Conservation (phyloP, 148 eudicot species). For the Amaranthus hypochondriacus region DNA sequence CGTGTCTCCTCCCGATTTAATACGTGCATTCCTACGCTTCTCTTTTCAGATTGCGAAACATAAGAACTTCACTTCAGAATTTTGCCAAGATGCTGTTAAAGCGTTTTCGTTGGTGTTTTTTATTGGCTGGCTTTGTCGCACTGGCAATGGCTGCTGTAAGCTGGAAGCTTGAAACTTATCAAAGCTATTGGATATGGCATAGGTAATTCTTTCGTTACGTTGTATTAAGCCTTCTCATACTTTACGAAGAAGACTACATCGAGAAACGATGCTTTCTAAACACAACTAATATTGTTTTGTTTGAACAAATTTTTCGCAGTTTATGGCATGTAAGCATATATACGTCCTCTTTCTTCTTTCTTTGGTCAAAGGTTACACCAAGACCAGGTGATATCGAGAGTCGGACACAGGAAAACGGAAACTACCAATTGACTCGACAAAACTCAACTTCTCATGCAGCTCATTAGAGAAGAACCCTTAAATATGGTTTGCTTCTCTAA, state of each 20-base stretch:
- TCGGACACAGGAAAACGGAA: conserved; percentile 24
- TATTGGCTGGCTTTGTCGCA: conserved; percentile 58
- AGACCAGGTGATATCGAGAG: conserved; percentile 25
- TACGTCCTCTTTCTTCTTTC: conserved; percentile 82
- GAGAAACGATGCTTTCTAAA: neutral
- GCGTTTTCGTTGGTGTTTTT: conserved; percentile 67
- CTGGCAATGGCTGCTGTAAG: conserved; percentile 72
- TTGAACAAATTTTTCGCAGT: conserved; percentile 38
- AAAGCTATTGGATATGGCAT: conserved; percentile 94
- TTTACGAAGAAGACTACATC: neutral
- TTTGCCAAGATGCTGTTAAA: conserved; percentile 42
- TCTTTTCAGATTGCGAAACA: conserved; percentile 51
- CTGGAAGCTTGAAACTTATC: conserved; percentile 73
- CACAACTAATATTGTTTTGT: conserved; percentile 3
- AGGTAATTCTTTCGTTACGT: conserved; percentile 41
- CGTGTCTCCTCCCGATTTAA: neutral
- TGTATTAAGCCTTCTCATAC: neutral
- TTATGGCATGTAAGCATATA: conserved; percentile 85
- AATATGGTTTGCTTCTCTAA: neutral
- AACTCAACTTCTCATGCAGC: conserved; percentile 43
- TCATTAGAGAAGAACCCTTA: conserved; percentile 4
- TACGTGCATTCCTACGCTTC: neutral
- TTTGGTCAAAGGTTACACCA: conserved; percentile 57
- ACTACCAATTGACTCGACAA: conserved; percentile 73
- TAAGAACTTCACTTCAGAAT: conserved; percentile 39